Percentiles rank a stretch among this genome's conserved stretches.
Conservation (phyloP, 1,139 yeast genomes). For the Pichia terricola region DNA sequence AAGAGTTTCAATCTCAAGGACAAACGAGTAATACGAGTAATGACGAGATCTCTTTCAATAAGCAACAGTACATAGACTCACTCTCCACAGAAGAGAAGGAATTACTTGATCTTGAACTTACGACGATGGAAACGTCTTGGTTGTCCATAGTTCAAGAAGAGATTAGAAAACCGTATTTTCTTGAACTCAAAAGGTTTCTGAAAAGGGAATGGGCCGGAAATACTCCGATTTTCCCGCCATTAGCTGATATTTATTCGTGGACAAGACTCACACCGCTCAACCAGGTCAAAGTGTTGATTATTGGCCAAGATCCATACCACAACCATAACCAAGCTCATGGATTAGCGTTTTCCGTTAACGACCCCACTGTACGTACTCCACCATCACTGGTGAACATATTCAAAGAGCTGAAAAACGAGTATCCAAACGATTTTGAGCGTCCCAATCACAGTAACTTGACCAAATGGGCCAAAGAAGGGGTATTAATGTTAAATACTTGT, state of each 20-base stretch:
- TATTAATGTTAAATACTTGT: constrained; percentile 76
- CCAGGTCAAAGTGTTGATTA: constrained; percentile 59
- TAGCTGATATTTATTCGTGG: constrained; percentile 82
- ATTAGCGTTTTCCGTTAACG: constrained; percentile 80
- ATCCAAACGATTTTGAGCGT: constrained; percentile 48
- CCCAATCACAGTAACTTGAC: constrained; percentile 64
- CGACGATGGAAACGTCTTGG: constrained; percentile 71
- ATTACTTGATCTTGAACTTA: constrained; percentile 59
- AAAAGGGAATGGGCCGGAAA: constrained; percentile 26
- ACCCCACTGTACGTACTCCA: constrained; percentile 74
- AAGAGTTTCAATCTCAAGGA: too few species aligned
- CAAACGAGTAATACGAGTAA: too few species aligned
- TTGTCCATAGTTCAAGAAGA: constrained; percentile 58
- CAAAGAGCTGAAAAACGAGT: constrained; percentile 66
- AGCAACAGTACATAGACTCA: constrained; percentile 39
- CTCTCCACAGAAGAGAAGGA: constrained; percentile 44
- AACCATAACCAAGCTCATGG: constrained; percentile 94
- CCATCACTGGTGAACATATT: constrained; percentile 86
- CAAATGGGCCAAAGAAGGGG: constrained; percentile 86
- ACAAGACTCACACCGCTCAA: constrained; percentile 63
- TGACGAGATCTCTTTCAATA: too few species aligned
- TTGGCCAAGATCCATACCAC: constrained; percentile 98
- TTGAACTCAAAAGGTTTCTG: constrained; percentile 59
- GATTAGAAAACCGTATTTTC: constrained; percentile 76
- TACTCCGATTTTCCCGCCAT: constrained; percentile 61